Evolutionary conservation across 2,329 filamentous ascomycete genomes (phyloP).

Genomic region (Colletotrichum cuscutae): DNA sequence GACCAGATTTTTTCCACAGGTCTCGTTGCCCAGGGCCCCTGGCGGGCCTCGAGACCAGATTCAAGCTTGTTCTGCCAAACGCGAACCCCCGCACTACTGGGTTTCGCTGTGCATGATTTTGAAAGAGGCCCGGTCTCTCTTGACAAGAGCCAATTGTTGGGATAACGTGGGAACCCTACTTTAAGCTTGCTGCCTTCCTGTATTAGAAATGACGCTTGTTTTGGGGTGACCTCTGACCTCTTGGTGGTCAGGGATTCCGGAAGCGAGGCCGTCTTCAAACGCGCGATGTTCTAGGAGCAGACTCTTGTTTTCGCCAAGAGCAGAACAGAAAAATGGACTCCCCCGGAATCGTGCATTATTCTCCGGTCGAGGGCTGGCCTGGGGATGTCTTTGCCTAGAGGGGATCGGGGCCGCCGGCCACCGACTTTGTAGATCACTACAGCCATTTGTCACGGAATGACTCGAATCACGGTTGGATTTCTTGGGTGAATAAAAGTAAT

Average conservation of each 20-base stretch:
- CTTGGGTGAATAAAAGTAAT: not conserved
- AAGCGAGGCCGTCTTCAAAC: slow-evolving; percentile 25
- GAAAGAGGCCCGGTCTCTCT: slow-evolving; percentile 2
- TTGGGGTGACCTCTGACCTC: not conserved
- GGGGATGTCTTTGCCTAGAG: not conserved
- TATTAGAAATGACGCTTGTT: slow-evolving; percentile 3
- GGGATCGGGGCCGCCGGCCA: slow-evolving; percentile 12
- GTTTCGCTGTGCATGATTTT: slow-evolving; percentile 21
- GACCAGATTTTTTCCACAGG: not conserved
- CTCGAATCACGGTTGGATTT: slow-evolving; percentile 7
- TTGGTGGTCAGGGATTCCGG: not conserved
- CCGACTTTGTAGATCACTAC: not conserved
- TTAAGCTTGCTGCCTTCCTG: slow-evolving; percentile 15
- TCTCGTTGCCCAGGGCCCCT: not conserved
- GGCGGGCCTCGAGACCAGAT: not conserved
- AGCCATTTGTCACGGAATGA: slow-evolving; percentile 22
- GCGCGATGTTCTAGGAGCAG: slow-evolving; percentile 1
- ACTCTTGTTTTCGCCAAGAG: slow-evolving; percentile 22
- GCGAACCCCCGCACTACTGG: not conserved
- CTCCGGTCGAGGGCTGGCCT: slow-evolving; percentile 6
- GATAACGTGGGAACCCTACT: not conserved
- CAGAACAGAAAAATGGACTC: slow-evolving; percentile 20
- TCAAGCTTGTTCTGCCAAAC: slow-evolving; percentile 15
- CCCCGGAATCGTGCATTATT: slow-evolving; percentile 15
- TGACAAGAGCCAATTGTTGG: slow-evolving; percentile 1